phyloP scores from a whole-genome alignment of 2,329 filamentous ascomycete genomes.

The Amauroascus verrucosus region DNA sequence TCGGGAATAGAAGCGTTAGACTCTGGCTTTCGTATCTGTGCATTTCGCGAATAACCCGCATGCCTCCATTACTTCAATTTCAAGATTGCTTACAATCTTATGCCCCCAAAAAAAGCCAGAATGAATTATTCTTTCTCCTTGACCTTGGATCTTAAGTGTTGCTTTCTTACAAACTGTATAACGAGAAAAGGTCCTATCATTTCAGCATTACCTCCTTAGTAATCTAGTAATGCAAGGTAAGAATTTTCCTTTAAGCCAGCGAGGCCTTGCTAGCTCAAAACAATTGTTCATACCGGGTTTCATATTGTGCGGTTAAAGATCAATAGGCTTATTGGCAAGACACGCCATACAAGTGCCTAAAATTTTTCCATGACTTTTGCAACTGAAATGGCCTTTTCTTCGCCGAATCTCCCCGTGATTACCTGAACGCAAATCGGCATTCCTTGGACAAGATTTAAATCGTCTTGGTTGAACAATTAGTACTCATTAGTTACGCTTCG shows the following conservation, averaged over 20 bases:
- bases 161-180: neutral
- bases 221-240: too few relatives aligned
- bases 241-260: too few relatives aligned
- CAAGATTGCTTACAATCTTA: neutral
- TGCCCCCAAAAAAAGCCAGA: neutral
- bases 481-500: neutral
- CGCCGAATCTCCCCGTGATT: constrained; percentile 26
- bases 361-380: constrained; percentile 21
- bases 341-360: neutral
- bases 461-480: constrained; percentile 19
- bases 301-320: neutral
- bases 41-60: neutral
- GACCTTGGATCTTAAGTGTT: neutral
- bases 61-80: neutral
- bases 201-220: too few relatives aligned
- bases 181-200: too few relatives aligned
- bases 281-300: neutral
- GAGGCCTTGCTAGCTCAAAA: too few relatives aligned
- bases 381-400: constrained; percentile 27
- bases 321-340: neutral
- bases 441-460: constrained; percentile 25
- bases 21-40: neutral
- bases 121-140: too few relatives aligned
- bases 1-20: neutral
- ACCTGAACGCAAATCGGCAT: constrained; percentile 30